phyloP scores from a whole-genome alignment of 2,329 filamentous ascomycete genomes.

The Decorospora gaudefroyi region DNA sequence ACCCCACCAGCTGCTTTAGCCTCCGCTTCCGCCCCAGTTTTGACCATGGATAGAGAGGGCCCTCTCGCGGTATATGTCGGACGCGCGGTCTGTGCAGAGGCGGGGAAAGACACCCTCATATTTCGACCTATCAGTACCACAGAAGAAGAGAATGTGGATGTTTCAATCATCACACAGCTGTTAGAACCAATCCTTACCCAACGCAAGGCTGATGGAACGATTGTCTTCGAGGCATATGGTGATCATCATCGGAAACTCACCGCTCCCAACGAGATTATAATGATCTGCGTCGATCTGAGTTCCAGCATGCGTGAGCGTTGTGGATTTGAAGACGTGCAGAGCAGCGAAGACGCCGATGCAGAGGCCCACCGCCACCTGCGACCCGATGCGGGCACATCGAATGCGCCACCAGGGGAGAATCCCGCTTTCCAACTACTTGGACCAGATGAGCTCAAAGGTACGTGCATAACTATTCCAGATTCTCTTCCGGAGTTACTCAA shows the following conservation, averaged over 20 bases:
- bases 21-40: conserved; percentile 36
- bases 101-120: conserved; percentile 42
- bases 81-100: conserved; percentile 36
- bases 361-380: neutral
- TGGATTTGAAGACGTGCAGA: conserved; percentile 40
- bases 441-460: conserved; percentile 36
- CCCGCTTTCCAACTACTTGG: conserved; percentile 6
- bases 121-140: conserved; percentile 36
- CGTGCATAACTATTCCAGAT: too few species aligned
- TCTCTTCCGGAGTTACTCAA: too few species aligned
- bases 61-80: conserved; percentile 47
- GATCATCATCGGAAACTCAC: conserved; percentile 32
- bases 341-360: conserved; percentile 13
- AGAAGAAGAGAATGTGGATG: conserved; percentile 40
- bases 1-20: conserved; percentile 33
- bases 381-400: neutral
- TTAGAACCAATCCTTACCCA: conserved; percentile 40
- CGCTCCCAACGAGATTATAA: conserved; percentile 42
- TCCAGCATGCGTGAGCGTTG: conserved; percentile 38
- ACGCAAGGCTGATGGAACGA: conserved; percentile 41
- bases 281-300: conserved; percentile 46
- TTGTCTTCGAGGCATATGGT: conserved; percentile 43
- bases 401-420: conserved; percentile 4
- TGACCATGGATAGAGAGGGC: conserved; percentile 45
- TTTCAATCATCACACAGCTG: conserved; percentile 43